A percentile compares a stretch with the other conserved stretches of the same genome.
Evolutionary conservation across 805 yeast genomes (phyloP).

Genomic region (Candida ipomoeae): DNA sequence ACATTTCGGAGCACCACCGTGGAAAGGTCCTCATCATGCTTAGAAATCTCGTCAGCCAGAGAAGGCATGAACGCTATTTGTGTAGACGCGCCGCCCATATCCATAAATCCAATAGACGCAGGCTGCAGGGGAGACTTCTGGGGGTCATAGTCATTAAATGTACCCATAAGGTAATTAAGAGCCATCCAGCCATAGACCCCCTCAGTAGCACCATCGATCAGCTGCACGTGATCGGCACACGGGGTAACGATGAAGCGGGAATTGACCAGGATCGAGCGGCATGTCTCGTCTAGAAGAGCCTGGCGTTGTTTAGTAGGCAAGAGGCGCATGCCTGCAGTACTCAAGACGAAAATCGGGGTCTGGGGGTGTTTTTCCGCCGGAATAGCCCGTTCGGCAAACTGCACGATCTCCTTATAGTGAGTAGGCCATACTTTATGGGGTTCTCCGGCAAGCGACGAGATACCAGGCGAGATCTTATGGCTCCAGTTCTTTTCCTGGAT

Average conservation of each 20-base stretch:
- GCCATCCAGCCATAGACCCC: slow-evolving; percentile 97
- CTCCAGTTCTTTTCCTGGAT: slow-evolving; percentile 66
- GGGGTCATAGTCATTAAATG: slow-evolving; percentile 37
- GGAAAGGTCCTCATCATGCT: slow-evolving; percentile 71
- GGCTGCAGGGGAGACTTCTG: slow-evolving; percentile 33
- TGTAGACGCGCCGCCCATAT: slow-evolving; percentile 99
- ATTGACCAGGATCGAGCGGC: slow-evolving; percentile 50
- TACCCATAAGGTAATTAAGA: slow-evolving; percentile 75
- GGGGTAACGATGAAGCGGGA: slow-evolving; percentile 53
- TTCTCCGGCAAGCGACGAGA: slow-evolving; percentile 55
- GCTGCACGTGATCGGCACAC: slow-evolving; percentile 71
- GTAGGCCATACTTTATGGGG: slow-evolving; percentile 59
- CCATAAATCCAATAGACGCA: slow-evolving; percentile 88
- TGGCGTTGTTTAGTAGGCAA: slow-evolving; percentile 52
- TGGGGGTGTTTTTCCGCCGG: slow-evolving; percentile 56
- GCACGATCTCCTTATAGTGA: slow-evolving; percentile 63
- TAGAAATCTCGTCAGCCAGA: slow-evolving; percentile 49
- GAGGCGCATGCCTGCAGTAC: slow-evolving; percentile 96
- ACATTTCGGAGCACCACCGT: slow-evolving; percentile 60
- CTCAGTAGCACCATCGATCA: slow-evolving; percentile 92
- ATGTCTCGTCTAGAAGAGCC: slow-evolving; percentile 55
- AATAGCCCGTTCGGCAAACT: slow-evolving; percentile 65
- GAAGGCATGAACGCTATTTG: slow-evolving; percentile 92
- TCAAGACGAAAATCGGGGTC: slow-evolving; percentile 87
- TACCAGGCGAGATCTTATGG: slow-evolving; percentile 74